Evolutionary conservation across 2,329 filamentous ascomycete genomes (phyloP).

Genomic region (Aureobasidium vineae): DNA sequence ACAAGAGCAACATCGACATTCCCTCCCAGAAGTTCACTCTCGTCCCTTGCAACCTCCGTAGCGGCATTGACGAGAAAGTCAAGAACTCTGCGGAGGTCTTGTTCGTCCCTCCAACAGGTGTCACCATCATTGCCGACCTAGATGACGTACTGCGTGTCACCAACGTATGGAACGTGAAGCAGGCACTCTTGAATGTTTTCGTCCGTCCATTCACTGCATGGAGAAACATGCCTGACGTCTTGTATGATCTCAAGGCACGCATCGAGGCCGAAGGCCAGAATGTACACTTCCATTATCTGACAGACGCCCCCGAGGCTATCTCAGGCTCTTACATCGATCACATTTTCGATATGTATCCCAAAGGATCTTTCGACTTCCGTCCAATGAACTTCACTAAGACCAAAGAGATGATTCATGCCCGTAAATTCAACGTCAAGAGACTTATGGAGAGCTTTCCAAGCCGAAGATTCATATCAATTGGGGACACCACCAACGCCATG

Average conservation of each 20-base stretch:
- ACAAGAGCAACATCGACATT: neutral
- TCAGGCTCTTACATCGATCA: conserved; percentile 28
- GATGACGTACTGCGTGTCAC: conserved; percentile 34
- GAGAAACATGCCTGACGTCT: conserved; percentile 31
- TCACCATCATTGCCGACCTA: conserved; percentile 34
- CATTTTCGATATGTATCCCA: conserved; percentile 30
- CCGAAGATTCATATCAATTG: conserved; percentile 33
- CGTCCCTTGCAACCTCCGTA: neutral
- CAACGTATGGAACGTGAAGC: conserved; percentile 33
- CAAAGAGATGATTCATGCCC: conserved; percentile 23
- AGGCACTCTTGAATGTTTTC: conserved; percentile 29
- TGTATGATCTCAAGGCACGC: conserved; percentile 23
- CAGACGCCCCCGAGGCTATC: conserved; percentile 31
- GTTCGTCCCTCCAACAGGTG: conserved; percentile 29
- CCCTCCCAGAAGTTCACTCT: neutral
- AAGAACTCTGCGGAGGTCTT: neutral
- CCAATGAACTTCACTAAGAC: conserved; percentile 29
- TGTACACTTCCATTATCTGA: conserved; percentile 34
- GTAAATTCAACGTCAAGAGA: conserved; percentile 28
- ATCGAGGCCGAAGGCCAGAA: conserved; percentile 14
- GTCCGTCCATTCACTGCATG: conserved; percentile 30
- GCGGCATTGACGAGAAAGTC: neutral
- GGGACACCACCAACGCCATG: conserved; percentile 32
- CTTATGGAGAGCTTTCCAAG: conserved; percentile 32
- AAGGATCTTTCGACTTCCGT: conserved; percentile 33